Percentiles rank a stretch among this genome's conserved stretches.
These are phyloP conservation scores for Eutrema salsugineum DNA, from an alignment of 441 rosid species.

Conservation along the genomic window DNA sequence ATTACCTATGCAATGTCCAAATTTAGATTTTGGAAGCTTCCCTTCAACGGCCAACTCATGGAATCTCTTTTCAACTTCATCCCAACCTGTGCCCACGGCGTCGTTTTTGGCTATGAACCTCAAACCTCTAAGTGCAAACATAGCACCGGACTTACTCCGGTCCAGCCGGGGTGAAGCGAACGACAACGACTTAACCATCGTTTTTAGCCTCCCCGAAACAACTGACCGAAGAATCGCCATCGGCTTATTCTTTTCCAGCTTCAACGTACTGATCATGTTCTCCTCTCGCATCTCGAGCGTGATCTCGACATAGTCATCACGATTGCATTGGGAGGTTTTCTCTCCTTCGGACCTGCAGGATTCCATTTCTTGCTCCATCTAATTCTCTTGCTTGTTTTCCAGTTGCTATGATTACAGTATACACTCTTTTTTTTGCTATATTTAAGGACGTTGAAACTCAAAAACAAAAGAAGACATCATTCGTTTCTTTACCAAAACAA, in stretches of 20 bases:
- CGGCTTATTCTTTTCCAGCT: background rate
- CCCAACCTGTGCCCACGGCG: slow-evolving; percentile 56
- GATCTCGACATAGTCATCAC: slow-evolving; percentile 39
- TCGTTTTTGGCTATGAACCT: slow-evolving; percentile 50
- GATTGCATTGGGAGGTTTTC: background rate
- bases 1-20: slow-evolving; percentile 72
- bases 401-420: background rate
- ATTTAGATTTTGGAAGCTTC: slow-evolving; percentile 45
- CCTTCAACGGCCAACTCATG: slow-evolving; percentile 50
- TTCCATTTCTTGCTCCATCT: slow-evolving; percentile 14
- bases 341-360: slow-evolving; percentile 15
- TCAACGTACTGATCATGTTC: slow-evolving; percentile 31
- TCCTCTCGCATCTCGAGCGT: slow-evolving; percentile 53
- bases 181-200: slow-evolving; percentile 39
- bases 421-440: background rate
- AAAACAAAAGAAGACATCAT: background rate
- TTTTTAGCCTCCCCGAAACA: slow-evolving; percentile 53
- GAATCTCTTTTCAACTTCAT: slow-evolving; percentile 52
- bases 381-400: background rate
- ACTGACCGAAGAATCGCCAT: slow-evolving; percentile 24
- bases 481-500: too few relatives aligned
- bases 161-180: slow-evolving; percentile 32
- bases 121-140: slow-evolving; percentile 63
- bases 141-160: slow-evolving; percentile 57
- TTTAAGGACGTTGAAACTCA: background rate